Conservation (phyloP, 257 asterid species). For the Lycium ferocissimum region DNA sequence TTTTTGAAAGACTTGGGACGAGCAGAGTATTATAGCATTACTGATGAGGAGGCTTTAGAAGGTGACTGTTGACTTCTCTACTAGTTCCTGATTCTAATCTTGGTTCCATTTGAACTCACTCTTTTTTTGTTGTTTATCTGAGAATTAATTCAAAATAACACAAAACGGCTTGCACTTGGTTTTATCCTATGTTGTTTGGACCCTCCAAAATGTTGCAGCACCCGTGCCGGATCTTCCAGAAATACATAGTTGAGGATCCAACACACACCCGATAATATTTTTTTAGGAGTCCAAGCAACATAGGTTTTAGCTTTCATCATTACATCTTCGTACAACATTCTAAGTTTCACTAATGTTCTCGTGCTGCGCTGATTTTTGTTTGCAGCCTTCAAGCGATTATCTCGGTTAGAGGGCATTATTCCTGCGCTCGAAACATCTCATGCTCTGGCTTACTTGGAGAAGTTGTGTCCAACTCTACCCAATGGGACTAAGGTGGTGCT, state of each 20-base stretch:
- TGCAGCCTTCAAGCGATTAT: slow-evolving; percentile 91
- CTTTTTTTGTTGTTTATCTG: neutral
- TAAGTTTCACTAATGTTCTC: neutral
- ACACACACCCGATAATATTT: neutral
- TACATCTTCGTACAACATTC: slow-evolving; percentile 1
- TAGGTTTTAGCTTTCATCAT: slow-evolving; percentile 3
- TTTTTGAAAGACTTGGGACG: slow-evolving; percentile 91
- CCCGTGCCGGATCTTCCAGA: neutral
- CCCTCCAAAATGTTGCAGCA: neutral
- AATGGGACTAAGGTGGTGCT: slow-evolving; percentile 84
- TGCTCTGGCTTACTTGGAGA: slow-evolving; percentile 87
- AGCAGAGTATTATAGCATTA: slow-evolving; percentile 82
- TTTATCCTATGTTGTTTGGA: neutral
- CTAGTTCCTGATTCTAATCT: neutral
- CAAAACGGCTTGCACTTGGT: neutral
- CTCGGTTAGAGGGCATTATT: slow-evolving; percentile 89
- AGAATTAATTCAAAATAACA: neutral
- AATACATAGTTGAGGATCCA: neutral
- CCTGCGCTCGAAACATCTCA: slow-evolving; percentile 98
- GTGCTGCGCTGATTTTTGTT: neutral
- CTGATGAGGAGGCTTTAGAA: slow-evolving; percentile 93
- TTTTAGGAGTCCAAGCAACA: neutral
- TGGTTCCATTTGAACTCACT: neutral
- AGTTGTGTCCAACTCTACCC: slow-evolving; percentile 81
- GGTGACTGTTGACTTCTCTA: slow-evolving; percentile 48